These are phyloP conservation scores for Kregervanrija fluxuum DNA, from an alignment of 805 yeast genomes.

Conservation along the genomic window DNA sequence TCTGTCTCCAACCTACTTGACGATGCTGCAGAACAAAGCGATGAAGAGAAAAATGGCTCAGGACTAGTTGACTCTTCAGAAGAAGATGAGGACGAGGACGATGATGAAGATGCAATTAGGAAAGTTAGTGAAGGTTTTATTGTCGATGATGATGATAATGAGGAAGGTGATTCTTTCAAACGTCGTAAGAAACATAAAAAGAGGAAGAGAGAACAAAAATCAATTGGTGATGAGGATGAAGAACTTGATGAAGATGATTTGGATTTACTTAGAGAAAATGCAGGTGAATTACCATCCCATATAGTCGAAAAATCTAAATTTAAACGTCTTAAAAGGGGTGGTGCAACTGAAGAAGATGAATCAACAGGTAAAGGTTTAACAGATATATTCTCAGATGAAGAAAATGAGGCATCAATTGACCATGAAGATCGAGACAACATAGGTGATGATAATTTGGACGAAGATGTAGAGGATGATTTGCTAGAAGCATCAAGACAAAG, in stretches of 20 bases:
- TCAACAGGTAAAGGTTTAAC: conserved; percentile 37
- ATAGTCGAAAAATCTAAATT: conserved; percentile 40
- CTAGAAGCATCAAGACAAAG: conserved; percentile 23
- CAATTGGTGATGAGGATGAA: conserved; percentile 36
- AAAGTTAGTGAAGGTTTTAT: conserved; percentile 86
- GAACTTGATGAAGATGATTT: conserved; percentile 92
- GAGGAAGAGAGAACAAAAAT: conserved; percentile 30
- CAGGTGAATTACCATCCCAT: conserved; percentile 57
- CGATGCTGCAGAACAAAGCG: conserved; percentile 25
- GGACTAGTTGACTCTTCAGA: conserved; percentile 65
- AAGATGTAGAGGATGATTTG: conserved; percentile 27
- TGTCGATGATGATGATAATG: conserved; percentile 66
- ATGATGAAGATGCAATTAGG: conserved; percentile 83
- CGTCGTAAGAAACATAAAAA: conserved; percentile 30
- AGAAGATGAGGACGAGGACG: conserved; percentile 81
- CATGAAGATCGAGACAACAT: conserved; percentile 26
- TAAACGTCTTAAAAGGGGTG: conserved; percentile 80
- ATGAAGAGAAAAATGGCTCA: conserved; percentile 24
- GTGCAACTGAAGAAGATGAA: conserved; percentile 27
- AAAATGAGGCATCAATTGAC: conserved; percentile 19
- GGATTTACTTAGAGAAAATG: conserved; percentile 83
- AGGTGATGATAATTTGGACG: conserved; percentile 28
- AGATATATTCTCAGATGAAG: conserved; percentile 67
- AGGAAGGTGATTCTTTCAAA: conserved; percentile 30
- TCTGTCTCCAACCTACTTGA: conserved; percentile 12